phyloP scores from a whole-genome alignment of 768 basidiomycete species.

The Lepiota subincarnata region DNA sequence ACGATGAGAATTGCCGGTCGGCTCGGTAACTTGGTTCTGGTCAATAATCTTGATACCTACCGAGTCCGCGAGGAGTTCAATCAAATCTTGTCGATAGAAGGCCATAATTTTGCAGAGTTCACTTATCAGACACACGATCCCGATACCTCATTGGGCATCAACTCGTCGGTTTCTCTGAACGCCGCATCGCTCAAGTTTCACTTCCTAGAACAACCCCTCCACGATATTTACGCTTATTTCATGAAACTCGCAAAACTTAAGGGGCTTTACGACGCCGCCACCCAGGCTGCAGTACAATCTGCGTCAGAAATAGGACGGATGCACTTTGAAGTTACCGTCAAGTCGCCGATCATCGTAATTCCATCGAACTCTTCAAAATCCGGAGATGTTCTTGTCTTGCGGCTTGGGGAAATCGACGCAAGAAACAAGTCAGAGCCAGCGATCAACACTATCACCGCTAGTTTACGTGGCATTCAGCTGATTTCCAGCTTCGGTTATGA shows the following conservation, averaged over 20 bases:
- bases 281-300: slow-evolving; percentile 85
- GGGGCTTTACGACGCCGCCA: slow-evolving; percentile 90
- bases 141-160: slow-evolving; percentile 59
- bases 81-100: slow-evolving; percentile 88
- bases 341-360: slow-evolving; percentile 88
- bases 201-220: slow-evolving; percentile 89
- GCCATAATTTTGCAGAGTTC: slow-evolving; percentile 91
- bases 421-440: slow-evolving; percentile 64
- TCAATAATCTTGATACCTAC: slow-evolving; percentile 59
- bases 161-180: slow-evolving; percentile 76
- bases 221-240: slow-evolving; percentile 78
- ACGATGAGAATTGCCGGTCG: slow-evolving; percentile 77
- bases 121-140: slow-evolving; percentile 90
- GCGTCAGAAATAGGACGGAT: slow-evolving; percentile 93
- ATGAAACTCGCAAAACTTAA: slow-evolving; percentile 87
- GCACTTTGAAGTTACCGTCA: slow-evolving; percentile 87
- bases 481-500: slow-evolving; percentile 60
- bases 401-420: slow-evolving; percentile 86
- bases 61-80: slow-evolving; percentile 67
- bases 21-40: slow-evolving; percentile 78
- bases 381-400: slow-evolving; percentile 68
- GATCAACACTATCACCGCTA: slow-evolving; percentile 63
- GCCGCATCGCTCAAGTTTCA: slow-evolving; percentile 90
- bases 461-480: slow-evolving; percentile 79
- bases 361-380: slow-evolving; percentile 64